Base-by-base conservation (phyloP, 495 filamentous ascomycete genomes). In the Aspergillus olivimuriae region DNA sequence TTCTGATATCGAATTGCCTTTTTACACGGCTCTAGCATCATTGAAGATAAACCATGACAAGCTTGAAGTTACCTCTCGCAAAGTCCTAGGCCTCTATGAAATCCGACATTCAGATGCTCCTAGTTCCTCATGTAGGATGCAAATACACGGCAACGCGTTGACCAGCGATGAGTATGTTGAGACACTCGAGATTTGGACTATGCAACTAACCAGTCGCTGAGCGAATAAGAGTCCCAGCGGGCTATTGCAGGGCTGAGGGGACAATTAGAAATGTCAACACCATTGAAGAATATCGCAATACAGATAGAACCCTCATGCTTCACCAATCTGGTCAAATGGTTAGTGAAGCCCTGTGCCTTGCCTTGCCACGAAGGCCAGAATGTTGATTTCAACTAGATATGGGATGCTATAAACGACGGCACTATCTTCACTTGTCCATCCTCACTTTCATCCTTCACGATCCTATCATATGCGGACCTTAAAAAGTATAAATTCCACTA, bases 221-320 rank as follows among this genome's bases (percentile, higher is more conserved):
- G 19, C 19, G 3, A 4, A n/a, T 21, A 43, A 97, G 91, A 37
- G 80, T 82, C 21, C 82, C 88, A 11, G 64, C 75, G 21, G 81
- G 80, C 48, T 76, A 79, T 53, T 84, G 81, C 54, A 82, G 90
- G 19, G 92, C 87, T 9, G 91, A 98, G 56, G 92, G 92, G 20
- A 86, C 85, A 55, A 92, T 97, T 50, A 91, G 85, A 61, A 98
- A 98, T 67, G 80, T 91, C 48, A 98, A 98, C 56, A 97, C 92
- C 12, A 81, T 94, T 44, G 92, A 97, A 52, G 89, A 94, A 51
- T 98, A 95, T 65, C 81, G 78, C 47, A 84, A 78, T 51, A 62
- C 78, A 15, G 83, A 95, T 55, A 89, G 87, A 61, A 51, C 67
- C 3, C 76, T 73, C 14, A 74, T 94, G 56, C 70, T 98, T 23